Evolutionary conservation across 306 rosid species (phyloP).

Genomic region (Ceratonia siliqua): DNA sequence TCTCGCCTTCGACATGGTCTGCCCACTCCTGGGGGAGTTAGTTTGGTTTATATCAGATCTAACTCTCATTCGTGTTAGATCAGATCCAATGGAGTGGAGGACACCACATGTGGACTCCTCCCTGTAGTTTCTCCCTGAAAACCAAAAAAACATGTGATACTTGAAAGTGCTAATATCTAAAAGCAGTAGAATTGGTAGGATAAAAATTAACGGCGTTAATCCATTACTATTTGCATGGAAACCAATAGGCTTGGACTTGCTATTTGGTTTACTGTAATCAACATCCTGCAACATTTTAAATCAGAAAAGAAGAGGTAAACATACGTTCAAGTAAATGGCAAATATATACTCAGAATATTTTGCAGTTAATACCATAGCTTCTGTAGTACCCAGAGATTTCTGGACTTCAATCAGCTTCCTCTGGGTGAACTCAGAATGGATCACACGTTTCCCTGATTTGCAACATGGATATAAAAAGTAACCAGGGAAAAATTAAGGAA

Average conservation of each 20-base stretch:
- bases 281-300: constrained; percentile 58
- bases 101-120: constrained; percentile 82
- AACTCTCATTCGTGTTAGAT: constrained; percentile 88
- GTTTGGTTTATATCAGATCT: constrained; percentile 48
- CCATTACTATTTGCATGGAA: constrained; percentile 45
- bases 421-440: constrained; percentile 71
- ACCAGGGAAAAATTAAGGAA: background rate
- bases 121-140: constrained; percentile 52
- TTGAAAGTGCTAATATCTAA: background rate
- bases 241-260: constrained; percentile 41
- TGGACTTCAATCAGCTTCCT: constrained; percentile 70
- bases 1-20: constrained; percentile 46
- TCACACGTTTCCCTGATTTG: constrained; percentile 77
- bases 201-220: constrained; percentile 12
- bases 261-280: constrained; percentile 48
- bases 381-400: constrained; percentile 53
- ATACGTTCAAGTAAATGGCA: constrained; percentile 6
- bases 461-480: background rate
- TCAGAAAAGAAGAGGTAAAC: background rate
- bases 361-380: constrained; percentile 59
- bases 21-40: constrained; percentile 56
- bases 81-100: constrained; percentile 90
- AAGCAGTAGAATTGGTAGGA: background rate
- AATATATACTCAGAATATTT: background rate
- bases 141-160: constrained; percentile 24